These are phyloP conservation scores for Vitis cinerea DNA, from an alignment of 164 flowering plant species.

Conservation along the genomic window DNA sequence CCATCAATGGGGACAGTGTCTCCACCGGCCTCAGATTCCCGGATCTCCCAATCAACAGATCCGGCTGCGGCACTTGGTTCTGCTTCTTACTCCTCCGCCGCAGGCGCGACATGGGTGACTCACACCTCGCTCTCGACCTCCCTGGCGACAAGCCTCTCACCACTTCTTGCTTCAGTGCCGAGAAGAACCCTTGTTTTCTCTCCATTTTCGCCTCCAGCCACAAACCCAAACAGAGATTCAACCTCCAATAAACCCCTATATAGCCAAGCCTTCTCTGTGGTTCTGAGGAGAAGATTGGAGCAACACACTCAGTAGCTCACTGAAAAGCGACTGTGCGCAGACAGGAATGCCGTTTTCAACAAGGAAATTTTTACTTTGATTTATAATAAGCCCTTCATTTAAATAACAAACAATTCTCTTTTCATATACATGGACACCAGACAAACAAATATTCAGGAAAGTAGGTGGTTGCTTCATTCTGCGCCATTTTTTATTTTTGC, in stretches of 20 bases:
- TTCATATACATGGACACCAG: no score
- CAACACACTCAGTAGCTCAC: not conserved
- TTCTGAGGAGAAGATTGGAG: no score
- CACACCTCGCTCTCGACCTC: constrained; percentile 58
- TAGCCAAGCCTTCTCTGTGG: no score
- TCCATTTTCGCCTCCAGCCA: constrained; percentile 47
- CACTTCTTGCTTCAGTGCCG: constrained; percentile 79
- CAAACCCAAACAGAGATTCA: not conserved
- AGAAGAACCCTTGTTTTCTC: constrained; percentile 80
- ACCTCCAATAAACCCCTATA: no score
- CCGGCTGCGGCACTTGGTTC: constrained; percentile 37
- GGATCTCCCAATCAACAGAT: constrained; percentile 63
- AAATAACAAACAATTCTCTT: no score
- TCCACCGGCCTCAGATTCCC: constrained; percentile 75
- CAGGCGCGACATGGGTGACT: constrained; percentile 56
- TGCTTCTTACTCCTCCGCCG: constrained; percentile 51
- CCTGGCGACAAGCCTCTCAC: constrained; percentile 82
- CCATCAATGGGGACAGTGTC: constrained; percentile 75
- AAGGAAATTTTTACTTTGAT: not conserved
- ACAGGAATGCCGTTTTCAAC: constrained; percentile 6
- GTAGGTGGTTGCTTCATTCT: no score
- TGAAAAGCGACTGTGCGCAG: constrained; percentile 1
- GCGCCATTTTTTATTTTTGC: no score
- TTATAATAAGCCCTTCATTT: not conserved
- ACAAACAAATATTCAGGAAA: no score